phyloP scores from a whole-genome alignment of 2,329 filamentous ascomycete genomes.

The Nothophoma quercina region DNA sequence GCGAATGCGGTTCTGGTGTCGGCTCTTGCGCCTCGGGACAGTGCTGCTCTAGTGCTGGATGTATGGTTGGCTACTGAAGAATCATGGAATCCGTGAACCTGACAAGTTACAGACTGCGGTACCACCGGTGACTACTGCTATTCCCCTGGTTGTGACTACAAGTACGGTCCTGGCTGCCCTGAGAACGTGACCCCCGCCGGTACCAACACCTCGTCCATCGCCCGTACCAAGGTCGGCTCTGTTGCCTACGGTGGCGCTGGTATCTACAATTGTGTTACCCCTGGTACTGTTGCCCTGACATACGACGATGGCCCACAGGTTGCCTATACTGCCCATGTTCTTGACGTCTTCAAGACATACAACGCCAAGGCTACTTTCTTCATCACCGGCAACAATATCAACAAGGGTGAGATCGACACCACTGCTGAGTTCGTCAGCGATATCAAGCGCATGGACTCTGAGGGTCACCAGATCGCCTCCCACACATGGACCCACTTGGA shows the following conservation, averaged over 20 bases:
- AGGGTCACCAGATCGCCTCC: conserved; percentile 68
- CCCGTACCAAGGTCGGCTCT: conserved; percentile 61
- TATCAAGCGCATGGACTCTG: conserved; percentile 63
- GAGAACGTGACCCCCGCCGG: conserved; percentile 64
- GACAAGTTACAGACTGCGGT: conserved; percentile 56
- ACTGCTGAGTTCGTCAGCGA: conserved; percentile 56
- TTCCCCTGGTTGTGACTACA: conserved; percentile 68
- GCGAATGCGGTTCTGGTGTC: conserved; percentile 42
- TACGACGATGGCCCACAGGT: conserved; percentile 71
- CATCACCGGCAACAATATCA: conserved; percentile 65
- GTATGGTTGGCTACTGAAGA: conserved; percentile 22
- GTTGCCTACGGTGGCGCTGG: conserved; percentile 65
- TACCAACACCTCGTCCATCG: conserved; percentile 61
- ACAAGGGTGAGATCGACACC: conserved; percentile 65
- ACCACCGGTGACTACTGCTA: conserved; percentile 64
- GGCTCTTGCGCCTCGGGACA: conserved; percentile 43
- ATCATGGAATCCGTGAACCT: conserved; percentile 8
- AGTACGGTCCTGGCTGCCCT: conserved; percentile 68
- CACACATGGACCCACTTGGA: conserved; percentile 65
- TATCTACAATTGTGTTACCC: conserved; percentile 61
- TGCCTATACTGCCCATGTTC: conserved; percentile 66
- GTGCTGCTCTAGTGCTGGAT: conserved; percentile 47
- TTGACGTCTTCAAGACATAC: conserved; percentile 67
- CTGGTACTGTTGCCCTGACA: conserved; percentile 69
- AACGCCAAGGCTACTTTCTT: conserved; percentile 73